Base-by-base conservation (phyloP, 2,329 filamentous ascomycete species). In the Cadophora gregata region DNA sequence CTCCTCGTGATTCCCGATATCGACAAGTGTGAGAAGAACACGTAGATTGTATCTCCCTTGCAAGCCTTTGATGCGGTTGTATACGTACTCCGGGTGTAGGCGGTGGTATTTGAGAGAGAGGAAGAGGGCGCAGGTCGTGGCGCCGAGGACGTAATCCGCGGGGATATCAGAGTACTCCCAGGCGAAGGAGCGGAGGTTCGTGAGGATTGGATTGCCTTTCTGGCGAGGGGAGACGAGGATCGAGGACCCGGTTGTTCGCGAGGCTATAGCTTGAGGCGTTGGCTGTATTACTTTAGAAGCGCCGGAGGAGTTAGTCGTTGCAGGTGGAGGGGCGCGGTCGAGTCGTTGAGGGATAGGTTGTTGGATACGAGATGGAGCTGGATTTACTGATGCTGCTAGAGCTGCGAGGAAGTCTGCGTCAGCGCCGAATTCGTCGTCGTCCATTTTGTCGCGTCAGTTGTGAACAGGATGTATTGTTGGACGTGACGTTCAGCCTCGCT, bases 141-240 rank as follows among this genome's bases (percentile, higher is more conserved):
- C 77, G 0, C 96, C 95, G 58, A 98, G 83, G 9, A 95, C 90
- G 78, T 96, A 99, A 80, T 99, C 96, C 36, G 95, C 93, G 1
- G 91, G 90, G n/a, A 97, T 97, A 75, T 98, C 95, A 69, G 93
- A 94, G 79, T 97, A 98, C 79, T 99, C 96, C 96, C 96, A 99
- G 0, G 93, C 87, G 66, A 96, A 84, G 0, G 91, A 89, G 67
- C 90, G 90, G 73, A 99, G 87, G 78, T 90, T 88, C 63, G 92
- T 91, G 33, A 99, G 82, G 59, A 98, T 91, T 0, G 96, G 96
- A 74, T 99, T 99, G 69, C 95, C 96, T 79, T 97, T 96, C 79
- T 99, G 94, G 48, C 94, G 89, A 19, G 93, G 90, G 42, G 94
- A 97, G 33, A 98, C 94, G 24, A 97, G 85, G 71, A 98, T 97